Conservation (phyloP, 2,329 filamentous ascomycete species). For the Microcyclospora tardicrescens region DNA sequence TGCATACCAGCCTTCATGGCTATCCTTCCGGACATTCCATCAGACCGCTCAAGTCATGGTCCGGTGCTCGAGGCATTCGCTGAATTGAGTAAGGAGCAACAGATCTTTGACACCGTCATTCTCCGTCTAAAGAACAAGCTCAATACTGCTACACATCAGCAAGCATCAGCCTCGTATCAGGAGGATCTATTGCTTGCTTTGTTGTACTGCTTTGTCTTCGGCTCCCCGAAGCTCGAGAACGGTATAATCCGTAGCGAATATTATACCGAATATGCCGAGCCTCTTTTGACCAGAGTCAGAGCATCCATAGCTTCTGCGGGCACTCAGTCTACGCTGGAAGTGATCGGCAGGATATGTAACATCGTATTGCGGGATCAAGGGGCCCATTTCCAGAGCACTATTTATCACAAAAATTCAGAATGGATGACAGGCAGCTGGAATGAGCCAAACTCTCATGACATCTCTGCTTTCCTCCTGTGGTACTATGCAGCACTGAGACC, state of each 20-base stretch:
- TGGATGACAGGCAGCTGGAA: constrained; percentile 8
- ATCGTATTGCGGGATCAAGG: constrained; percentile 45
- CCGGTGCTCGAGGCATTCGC: constrained; percentile 50
- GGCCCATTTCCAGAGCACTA: constrained; percentile 28
- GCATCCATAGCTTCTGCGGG: background rate
- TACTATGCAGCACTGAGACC: constrained; percentile 21
- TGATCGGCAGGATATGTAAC: constrained; percentile 48
- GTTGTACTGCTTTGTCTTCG: constrained; percentile 47
- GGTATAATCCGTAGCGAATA: constrained; percentile 27
- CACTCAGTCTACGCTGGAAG: constrained; percentile 36
- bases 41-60: constrained; percentile 37
- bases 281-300: constrained; percentile 15
- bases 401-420: constrained; percentile 18
- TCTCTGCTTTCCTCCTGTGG: constrained; percentile 17
- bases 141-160: constrained; percentile 41
- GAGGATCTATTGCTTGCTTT: constrained; percentile 47
- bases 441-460: constrained; percentile 3
- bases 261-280: constrained; percentile 34
- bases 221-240: constrained; percentile 34
- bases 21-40: constrained; percentile 39
- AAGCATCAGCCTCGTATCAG: constrained; percentile 41
- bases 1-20: constrained; percentile 55
- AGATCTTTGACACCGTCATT: constrained; percentile 51
- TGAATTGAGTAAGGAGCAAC: constrained; percentile 48
- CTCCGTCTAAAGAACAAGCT: constrained; percentile 51